Evolutionary conservation across 495 filamentous ascomycete genomes (phyloP), one percentile per base, ranked within the genome.

Genomic region (Tuber calosporum): DNA sequence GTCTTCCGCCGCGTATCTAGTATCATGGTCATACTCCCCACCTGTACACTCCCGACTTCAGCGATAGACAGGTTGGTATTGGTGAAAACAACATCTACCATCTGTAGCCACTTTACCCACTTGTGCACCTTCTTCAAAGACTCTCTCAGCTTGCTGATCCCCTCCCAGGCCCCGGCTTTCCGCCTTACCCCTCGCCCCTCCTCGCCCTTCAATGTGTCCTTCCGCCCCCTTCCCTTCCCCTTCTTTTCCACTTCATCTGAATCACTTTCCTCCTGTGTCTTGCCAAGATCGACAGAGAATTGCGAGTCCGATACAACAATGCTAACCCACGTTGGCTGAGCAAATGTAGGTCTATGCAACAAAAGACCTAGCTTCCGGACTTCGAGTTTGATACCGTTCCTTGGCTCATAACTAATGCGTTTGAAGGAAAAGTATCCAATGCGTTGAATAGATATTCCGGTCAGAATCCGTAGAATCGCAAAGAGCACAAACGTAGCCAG

Each of bases 251-350:
- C 66, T 36, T 80, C 74, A 7, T 67, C 66, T 9, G 69, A 69
- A 38, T 75, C 67, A 66, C 58, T 75, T 45, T 74, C 79, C 79
- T 82, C 82, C 69, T 74, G 81, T 81, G 82, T 89, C 82, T 81
- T 94, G 81, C 42, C 86, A 85, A 92, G 83, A 82, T 98, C 92
- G 37, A 97, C 81, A 0, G 91, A 93, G n/a, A 98, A 85, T 66
- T 87, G 90, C 45, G 97, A 83, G 74, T 97, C 94, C 72, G 88
- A 90, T 69, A 98, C 83, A 36, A 93, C 91, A 45, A 99, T 85
- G 79, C 93, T 97, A 74, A 97, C 84, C 95, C 95, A 99, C 83
- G 96, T 97, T 68, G 95, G 94, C 82, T 97, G 93, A 30, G 93
- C 91, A 82, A 98, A 98, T 22, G 95, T 97, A 11, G 95, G 94